phyloP scores from a whole-genome alignment of 2,329 filamentous ascomycete species.

The Exutisphaerella laricina region DNA sequence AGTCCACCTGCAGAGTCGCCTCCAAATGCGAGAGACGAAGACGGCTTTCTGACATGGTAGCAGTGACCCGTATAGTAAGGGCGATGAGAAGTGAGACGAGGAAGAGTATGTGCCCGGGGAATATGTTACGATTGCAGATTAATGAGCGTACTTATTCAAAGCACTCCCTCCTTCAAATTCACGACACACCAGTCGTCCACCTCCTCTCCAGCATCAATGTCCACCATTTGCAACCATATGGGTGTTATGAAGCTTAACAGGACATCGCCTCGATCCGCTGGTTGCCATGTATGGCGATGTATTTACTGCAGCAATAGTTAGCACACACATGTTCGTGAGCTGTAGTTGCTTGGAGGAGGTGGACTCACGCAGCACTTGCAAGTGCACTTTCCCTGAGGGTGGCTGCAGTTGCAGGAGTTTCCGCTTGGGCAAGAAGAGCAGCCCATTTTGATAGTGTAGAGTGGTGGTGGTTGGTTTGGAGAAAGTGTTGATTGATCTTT shows the following conservation, averaged over 20 bases:
- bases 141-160: slow-evolving; percentile 13
- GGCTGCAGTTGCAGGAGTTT: slow-evolving; percentile 28
- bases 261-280: slow-evolving; percentile 8
- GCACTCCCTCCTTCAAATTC: not conserved
- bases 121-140: slow-evolving; percentile 14
- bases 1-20: no score
- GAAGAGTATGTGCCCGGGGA: no score
- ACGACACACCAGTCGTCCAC: slow-evolving; percentile 6
- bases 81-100: no score
- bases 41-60: no score
- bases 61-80: no score
- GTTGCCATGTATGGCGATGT: slow-evolving; percentile 4
- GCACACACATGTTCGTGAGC: not conserved
- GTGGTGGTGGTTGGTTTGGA: slow-evolving; percentile 11
- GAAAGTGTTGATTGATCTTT: slow-evolving; percentile 8
- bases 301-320: slow-evolving; percentile 9
- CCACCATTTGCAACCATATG: slow-evolving; percentile 9
- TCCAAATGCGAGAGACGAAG: no score
- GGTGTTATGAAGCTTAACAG: slow-evolving; percentile 7
- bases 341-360: not conserved
- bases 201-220: slow-evolving; percentile 3
- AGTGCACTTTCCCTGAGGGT: slow-evolving; percentile 26
- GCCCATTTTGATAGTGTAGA: slow-evolving; percentile 29
- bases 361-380: slow-evolving; percentile 30
- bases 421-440: slow-evolving; percentile 18